Evolutionary conservation across 2,329 filamentous ascomycete species (phyloP).

Genomic region (Teratosphaeria viscida): DNA sequence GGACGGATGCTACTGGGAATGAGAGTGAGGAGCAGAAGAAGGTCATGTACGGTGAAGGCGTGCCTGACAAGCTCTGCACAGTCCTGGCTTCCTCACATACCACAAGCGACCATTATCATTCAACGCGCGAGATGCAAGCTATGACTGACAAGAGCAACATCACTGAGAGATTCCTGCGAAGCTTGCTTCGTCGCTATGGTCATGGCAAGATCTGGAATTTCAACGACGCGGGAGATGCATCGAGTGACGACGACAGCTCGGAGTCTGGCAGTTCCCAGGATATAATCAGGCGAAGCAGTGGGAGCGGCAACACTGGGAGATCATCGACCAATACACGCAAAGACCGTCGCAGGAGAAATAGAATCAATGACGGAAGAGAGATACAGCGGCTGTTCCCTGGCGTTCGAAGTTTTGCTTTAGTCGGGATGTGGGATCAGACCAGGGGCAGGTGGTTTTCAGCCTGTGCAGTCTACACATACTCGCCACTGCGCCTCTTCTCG

Average conservation of each 20-base stretch:
- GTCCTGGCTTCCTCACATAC: conserved; percentile 14
- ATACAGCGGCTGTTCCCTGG: conserved; percentile 33
- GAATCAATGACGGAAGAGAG: conserved; percentile 12
- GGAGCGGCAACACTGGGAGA: neutral
- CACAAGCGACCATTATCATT: neutral
- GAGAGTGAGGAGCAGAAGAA: conserved; percentile 6
- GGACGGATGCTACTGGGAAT: conserved; percentile 1
- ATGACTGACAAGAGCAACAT: conserved; percentile 2
- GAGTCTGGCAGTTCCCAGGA: neutral
- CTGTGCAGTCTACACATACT: conserved; percentile 37
- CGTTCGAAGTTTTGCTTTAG: conserved; percentile 38
- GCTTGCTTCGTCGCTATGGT: conserved; percentile 12
- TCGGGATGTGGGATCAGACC: conserved; percentile 43
- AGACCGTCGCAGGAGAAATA: conserved; percentile 1
- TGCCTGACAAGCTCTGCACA: conserved; percentile 6
- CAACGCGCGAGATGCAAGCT: conserved; percentile 1
- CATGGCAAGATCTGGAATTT: conserved; percentile 20
- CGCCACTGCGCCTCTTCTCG: conserved; percentile 31
- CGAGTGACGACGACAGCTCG: conserved; percentile 5
- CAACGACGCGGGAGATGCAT: conserved; percentile 6
- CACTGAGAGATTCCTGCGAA: conserved; percentile 13
- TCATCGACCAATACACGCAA: neutral
- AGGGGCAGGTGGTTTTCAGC: conserved; percentile 23
- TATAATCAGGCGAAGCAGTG: neutral
- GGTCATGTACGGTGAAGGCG: neutral